Base-by-base conservation (phyloP, 345 rosid genomes). In the Camelina neglecta region DNA sequence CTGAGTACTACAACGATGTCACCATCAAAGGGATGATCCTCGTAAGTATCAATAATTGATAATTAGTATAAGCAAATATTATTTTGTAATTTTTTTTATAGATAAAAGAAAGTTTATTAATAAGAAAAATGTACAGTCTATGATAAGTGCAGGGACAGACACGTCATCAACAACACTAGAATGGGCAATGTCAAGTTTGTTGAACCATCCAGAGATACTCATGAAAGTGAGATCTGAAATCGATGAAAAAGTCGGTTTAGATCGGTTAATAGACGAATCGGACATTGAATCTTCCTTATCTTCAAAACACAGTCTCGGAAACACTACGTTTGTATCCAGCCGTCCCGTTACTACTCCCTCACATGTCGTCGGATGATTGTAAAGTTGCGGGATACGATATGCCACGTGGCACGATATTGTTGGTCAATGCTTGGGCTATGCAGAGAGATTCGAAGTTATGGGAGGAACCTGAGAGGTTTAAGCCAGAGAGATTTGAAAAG, bases 111-210 rank as follows among this genome's bases (percentile, higher is more conserved):
- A 23, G 11, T 56, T 56, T 42, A 29, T 6, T 38, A 4, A 38
- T 45, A 12, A 11, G 16, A 13, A 38, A 39, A 55, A 6, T 16
- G 26, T 20, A 16, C 48, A 81, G 87, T 33, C 24, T 0, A 53
- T 89, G 44, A 3, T 85, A 41, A 2, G 71, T 1, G 95, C 87
- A 0, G 89, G 89, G 59, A 83, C 86, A 0, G 84, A 89, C 20
- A 84, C 92, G 11, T 15, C 82, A n/a, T 39, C 87, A 8, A 21
- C 84, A n/a, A 87, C 92, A 0, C 1, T 87, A 23, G 90, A 89
- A 80, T 86, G 92, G 90, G 85, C 85, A 11, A 44, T 89, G 81
- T 58, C 90, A 0, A 81, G 75, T 61, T 38, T 87, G 21, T 53
- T 83, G 7, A 87, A 89, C 49, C 36, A 81, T 67, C 87, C 85